Evolutionary conservation across 139 green algal genomes (phyloP).

Genomic region (Ettlia oleoabundans): DNA sequence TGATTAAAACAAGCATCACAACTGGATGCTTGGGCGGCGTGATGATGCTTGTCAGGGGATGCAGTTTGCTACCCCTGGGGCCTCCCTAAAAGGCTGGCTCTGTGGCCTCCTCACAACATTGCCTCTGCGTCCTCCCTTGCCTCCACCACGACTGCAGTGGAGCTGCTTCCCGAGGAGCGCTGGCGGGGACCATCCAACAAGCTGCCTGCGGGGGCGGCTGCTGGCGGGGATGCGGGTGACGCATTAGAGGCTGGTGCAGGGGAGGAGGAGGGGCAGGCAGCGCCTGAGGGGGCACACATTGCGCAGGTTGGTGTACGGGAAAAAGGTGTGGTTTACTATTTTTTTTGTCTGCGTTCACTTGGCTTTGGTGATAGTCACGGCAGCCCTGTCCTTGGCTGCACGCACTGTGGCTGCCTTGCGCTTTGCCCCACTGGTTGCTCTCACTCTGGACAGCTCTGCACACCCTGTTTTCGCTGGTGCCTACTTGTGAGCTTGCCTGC

Average conservation of each 20-base stretch:
- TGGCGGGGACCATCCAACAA: slow-evolving; percentile 61
- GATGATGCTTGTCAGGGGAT: neutral
- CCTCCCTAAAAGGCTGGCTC: neutral
- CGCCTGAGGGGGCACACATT: slow-evolving; percentile 39
- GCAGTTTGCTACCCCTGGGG: neutral
- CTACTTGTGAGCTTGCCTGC: too few species aligned
- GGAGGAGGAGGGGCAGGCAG: slow-evolving; percentile 43
- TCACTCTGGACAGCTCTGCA: too few species aligned
- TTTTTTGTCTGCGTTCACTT: too few species aligned
- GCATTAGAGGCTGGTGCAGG: slow-evolving; percentile 26
- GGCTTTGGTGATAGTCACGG: too few species aligned
- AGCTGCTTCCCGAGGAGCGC: slow-evolving; percentile 83
- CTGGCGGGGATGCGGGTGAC: neutral
- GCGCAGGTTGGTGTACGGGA: too few species aligned
- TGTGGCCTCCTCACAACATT: neutral
- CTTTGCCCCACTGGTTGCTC: too few species aligned
- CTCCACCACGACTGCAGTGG: slow-evolving; percentile 58
- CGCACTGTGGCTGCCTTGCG: too few species aligned
- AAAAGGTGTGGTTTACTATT: too few species aligned
- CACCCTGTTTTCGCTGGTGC: too few species aligned
- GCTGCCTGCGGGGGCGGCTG: slow-evolving; percentile 31
- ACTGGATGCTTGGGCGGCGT: neutral
- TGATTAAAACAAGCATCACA: too few species aligned
- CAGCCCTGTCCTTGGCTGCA: too few species aligned
- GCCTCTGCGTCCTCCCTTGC: neutral